Percentiles rank a stretch among this genome's conserved stretches.
Conservation (phyloP, 768 basidiomycete genomes). For the Tulasnella sp. region DNA sequence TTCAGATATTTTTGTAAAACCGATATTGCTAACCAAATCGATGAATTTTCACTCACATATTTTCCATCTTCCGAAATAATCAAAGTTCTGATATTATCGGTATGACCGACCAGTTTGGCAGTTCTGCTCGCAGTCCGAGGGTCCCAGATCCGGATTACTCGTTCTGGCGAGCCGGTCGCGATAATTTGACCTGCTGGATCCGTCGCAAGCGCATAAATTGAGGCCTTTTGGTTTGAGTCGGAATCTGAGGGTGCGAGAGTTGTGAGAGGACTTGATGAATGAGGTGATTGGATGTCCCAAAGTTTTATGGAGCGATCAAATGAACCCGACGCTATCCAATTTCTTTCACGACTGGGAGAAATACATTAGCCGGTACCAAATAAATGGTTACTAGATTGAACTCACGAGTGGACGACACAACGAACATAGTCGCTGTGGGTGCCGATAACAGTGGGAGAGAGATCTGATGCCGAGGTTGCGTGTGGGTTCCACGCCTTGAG, state of each 20-base stretch:
- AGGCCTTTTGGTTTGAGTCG: slow-evolving; percentile 47
- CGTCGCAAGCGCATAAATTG: slow-evolving; percentile 61
- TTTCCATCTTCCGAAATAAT: slow-evolving; percentile 78
- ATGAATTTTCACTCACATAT: slow-evolving; percentile 47
- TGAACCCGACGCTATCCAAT: slow-evolving; percentile 86
- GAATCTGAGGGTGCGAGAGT: slow-evolving; percentile 58
- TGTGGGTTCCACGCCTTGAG: slow-evolving; percentile 91
- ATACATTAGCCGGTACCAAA: neutral
- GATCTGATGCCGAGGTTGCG: slow-evolving; percentile 22
- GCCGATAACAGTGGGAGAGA: slow-evolving; percentile 45
- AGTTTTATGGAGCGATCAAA: slow-evolving; percentile 90
- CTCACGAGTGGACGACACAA: slow-evolving; percentile 59
- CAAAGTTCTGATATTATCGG: slow-evolving; percentile 89
- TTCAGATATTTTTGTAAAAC: neutral
- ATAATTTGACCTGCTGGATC: slow-evolving; percentile 71
- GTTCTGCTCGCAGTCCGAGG: slow-evolving; percentile 69
- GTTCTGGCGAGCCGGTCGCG: slow-evolving; percentile 83
- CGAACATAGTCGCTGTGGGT: slow-evolving; percentile 78
- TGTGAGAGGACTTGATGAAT: slow-evolving; percentile 36
- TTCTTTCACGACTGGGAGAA: slow-evolving; percentile 51
- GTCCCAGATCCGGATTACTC: slow-evolving; percentile 87
- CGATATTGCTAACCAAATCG: too few species aligned
- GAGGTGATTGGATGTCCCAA: slow-evolving; percentile 58
- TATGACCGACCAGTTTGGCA: slow-evolving; percentile 87
- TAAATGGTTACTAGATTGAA: too few species aligned